A percentile compares a stretch with the other conserved stretches of the same genome.
Conservation (phyloP, 2,329 filamentous ascomycete species). For the Ceratocystis lukuohia region DNA sequence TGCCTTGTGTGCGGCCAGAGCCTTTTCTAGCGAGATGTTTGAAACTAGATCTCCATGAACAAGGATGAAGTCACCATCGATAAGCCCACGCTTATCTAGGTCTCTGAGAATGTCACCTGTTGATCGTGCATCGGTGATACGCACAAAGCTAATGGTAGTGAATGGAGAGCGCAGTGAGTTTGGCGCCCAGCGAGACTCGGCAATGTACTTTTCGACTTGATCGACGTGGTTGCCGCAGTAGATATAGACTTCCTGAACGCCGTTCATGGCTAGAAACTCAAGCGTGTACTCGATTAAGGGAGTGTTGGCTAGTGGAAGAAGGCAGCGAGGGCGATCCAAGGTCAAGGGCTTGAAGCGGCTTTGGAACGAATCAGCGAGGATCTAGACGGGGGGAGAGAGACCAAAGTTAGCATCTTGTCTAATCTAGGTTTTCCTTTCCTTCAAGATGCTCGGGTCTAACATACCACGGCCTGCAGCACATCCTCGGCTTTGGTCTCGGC, state of each 20-base stretch:
- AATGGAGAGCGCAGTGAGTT: slow-evolving; percentile 50
- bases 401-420: not conserved
- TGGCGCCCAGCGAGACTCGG: slow-evolving; percentile 59
- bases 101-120: slow-evolving; percentile 92
- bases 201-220: slow-evolving; percentile 75
- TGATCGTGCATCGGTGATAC: slow-evolving; percentile 68
- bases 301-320: slow-evolving; percentile 82
- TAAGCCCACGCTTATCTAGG: slow-evolving; percentile 70
- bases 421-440: not conserved
- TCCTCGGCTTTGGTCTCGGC: slow-evolving; percentile 45
- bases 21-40: slow-evolving; percentile 71
- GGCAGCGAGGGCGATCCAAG: slow-evolving; percentile 79
- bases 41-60: slow-evolving; percentile 88
- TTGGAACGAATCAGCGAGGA: slow-evolving; percentile 91
- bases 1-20: slow-evolving; percentile 64
- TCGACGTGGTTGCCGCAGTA: slow-evolving; percentile 83
- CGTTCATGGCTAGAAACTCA: slow-evolving; percentile 88
- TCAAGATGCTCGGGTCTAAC: slow-evolving; percentile 23
- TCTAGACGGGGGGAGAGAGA: slow-evolving; percentile 33
- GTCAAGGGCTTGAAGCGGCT: slow-evolving; percentile 84
- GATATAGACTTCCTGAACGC: slow-evolving; percentile 85
- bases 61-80: slow-evolving; percentile 80
- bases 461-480: slow-evolving; percentile 43
- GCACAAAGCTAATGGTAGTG: slow-evolving; percentile 66
- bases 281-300: slow-evolving; percentile 96